Conservation (phyloP, 2,329 filamentous ascomycete genomes). For the Aspergillus ustus region DNA sequence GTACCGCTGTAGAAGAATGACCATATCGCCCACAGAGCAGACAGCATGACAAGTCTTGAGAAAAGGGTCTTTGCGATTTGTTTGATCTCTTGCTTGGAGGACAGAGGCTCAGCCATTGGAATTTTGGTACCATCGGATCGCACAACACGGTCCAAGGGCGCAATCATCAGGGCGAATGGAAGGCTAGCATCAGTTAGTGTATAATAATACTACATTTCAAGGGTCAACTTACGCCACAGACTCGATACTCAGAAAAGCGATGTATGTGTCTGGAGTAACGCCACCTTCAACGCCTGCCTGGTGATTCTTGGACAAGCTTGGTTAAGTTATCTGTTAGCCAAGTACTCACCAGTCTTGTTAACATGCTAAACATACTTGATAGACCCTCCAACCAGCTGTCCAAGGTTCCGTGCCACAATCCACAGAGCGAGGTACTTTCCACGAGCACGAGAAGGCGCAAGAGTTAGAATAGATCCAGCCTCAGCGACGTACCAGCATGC, state of each 20-base stretch:
- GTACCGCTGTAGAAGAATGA: slow-evolving; percentile 55
- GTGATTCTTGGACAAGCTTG: slow-evolving; percentile 45
- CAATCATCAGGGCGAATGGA: slow-evolving; percentile 53
- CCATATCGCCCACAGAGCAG: slow-evolving; percentile 51
- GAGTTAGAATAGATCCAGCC: slow-evolving; percentile 54
- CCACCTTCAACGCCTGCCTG: slow-evolving; percentile 43
- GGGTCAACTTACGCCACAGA: slow-evolving; percentile 43
- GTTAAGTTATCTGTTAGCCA: not conserved
- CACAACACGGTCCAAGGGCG: slow-evolving; percentile 51
- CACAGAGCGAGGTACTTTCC: slow-evolving; percentile 55
- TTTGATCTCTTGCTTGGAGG: slow-evolving; percentile 47
- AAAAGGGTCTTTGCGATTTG: slow-evolving; percentile 46
- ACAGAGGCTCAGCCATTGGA: slow-evolving; percentile 46
- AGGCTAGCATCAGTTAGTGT: slow-evolving; percentile 30
- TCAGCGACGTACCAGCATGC: slow-evolving; percentile 58
- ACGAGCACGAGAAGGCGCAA: slow-evolving; percentile 52
- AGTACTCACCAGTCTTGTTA: not conserved
- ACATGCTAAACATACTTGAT: slow-evolving; percentile 44
- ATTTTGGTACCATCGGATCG: slow-evolving; percentile 52
- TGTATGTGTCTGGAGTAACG: slow-evolving; percentile 51
- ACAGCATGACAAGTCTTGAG: slow-evolving; percentile 47
- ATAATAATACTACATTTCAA: too few species aligned
- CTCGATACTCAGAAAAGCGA: slow-evolving; percentile 55
- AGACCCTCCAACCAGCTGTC: slow-evolving; percentile 53
- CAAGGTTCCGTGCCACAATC: slow-evolving; percentile 54